Percentiles rank a stretch among this genome's conserved stretches.
Evolutionary conservation across 495 filamentous ascomycete genomes (phyloP).

Genomic region (Filosporella fistucella): DNA sequence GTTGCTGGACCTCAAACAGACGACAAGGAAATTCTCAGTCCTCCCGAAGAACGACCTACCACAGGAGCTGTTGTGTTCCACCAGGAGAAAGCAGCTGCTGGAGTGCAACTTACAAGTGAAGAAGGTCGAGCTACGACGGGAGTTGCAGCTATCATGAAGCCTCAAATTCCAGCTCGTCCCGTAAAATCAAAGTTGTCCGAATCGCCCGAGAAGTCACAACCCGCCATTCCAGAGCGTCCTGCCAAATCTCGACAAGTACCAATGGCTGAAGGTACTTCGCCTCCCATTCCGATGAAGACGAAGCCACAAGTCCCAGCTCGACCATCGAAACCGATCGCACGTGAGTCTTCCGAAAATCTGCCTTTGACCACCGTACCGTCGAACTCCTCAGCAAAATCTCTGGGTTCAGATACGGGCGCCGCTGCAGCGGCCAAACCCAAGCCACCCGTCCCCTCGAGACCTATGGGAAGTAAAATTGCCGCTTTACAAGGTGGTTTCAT

Average conservation of each 20-base stretch:
- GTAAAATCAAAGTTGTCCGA: slow-evolving; percentile 29
- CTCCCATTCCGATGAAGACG: slow-evolving; percentile 59
- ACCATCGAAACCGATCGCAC: slow-evolving; percentile 51
- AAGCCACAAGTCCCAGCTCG: slow-evolving; percentile 78
- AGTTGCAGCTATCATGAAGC: slow-evolving; percentile 27
- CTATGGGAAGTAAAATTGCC: slow-evolving; percentile 79
- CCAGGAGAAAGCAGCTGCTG: slow-evolving; percentile 23
- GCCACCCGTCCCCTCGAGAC: slow-evolving; percentile 76
- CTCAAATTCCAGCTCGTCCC: slow-evolving; percentile 36
- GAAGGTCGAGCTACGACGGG: slow-evolving; percentile 29
- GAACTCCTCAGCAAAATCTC: slow-evolving; percentile 29
- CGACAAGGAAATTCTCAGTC: slow-evolving; percentile 31
- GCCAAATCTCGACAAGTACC: slow-evolving; percentile 29
- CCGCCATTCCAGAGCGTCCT: slow-evolving; percentile 35
- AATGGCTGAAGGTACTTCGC: slow-evolving; percentile 32
- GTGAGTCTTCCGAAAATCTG: slow-evolving; percentile 31
- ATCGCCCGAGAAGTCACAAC: slow-evolving; percentile 31
- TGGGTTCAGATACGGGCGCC: slow-evolving; percentile 16
- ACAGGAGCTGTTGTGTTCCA: slow-evolving; percentile 20
- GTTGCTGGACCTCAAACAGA: slow-evolving; percentile 59
- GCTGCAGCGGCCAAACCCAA: slow-evolving; percentile 55
- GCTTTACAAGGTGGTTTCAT: slow-evolving; percentile 87
- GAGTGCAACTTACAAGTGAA: slow-evolving; percentile 13
- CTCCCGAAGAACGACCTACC: slow-evolving; percentile 24
- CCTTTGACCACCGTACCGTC: slow-evolving; percentile 31